Conservation (phyloP, 176 grass and related monocot species). For the Oryza officinalis region DNA sequence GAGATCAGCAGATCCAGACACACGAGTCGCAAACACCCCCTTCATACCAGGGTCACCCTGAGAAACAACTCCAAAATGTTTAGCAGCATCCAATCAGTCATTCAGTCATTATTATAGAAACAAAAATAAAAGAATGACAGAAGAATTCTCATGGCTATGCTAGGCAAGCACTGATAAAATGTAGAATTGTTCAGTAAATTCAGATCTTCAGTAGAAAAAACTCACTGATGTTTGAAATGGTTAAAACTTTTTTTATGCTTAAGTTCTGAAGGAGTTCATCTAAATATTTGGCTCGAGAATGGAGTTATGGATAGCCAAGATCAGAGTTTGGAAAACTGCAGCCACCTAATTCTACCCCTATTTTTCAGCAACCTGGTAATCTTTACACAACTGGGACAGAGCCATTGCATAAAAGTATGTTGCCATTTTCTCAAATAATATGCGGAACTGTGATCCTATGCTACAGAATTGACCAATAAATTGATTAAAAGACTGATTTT, state of each 20-base stretch:
- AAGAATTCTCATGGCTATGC: neutral
- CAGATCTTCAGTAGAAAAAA: neutral
- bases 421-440: conserved; percentile 7
- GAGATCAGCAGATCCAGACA: conserved; percentile 96
- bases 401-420: neutral
- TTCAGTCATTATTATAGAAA: conserved; percentile 25
- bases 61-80: conserved; percentile 37
- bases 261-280: neutral
- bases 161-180: neutral
- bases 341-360: conserved; percentile 12
- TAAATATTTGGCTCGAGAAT: neutral
- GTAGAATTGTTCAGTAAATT: neutral
- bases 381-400: neutral
- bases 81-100: neutral
- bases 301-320: neutral
- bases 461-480: no score
- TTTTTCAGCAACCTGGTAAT: conserved; percentile 8
- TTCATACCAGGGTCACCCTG: conserved; percentile 92
- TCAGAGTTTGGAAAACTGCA: neutral
- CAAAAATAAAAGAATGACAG: neutral
- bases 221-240: neutral
- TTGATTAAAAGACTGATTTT: neutral
- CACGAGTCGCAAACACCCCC: conserved; percentile 82
- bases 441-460: neutral
- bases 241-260: neutral